Evolutionary conservation across 768 basidiomycete species (phyloP).

Genomic region (Strobilomyces echinocephalus): DNA sequence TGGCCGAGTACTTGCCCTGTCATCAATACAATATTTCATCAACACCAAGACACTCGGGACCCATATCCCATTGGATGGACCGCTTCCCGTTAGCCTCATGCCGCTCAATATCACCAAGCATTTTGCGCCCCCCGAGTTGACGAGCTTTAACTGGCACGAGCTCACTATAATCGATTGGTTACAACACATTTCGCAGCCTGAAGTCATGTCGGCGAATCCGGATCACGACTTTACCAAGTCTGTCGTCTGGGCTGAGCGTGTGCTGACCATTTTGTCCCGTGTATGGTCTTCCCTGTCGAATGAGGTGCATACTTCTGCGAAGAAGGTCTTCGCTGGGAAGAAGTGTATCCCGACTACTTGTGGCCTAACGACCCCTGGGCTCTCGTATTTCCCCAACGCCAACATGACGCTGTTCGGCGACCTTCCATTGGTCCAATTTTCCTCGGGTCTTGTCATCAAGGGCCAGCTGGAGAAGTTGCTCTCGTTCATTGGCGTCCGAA

Average conservation of each 20-base stretch:
- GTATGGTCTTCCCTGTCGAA: constrained; percentile 60
- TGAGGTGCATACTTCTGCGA: constrained; percentile 4
- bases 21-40: constrained; percentile 64
- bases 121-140: constrained; percentile 49
- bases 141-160: constrained; percentile 72
- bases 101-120: constrained; percentile 32
- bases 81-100: constrained; percentile 10
- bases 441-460: constrained; percentile 60
- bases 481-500: constrained; percentile 18
- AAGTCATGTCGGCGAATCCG: constrained; percentile 28
- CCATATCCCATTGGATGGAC: constrained; percentile 38
- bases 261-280: constrained; percentile 59
- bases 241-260: constrained; percentile 27
- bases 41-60: constrained; percentile 53
- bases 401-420: constrained; percentile 70
- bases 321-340: constrained; percentile 14
- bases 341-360: not conserved
- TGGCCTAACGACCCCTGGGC: not conserved
- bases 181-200: constrained; percentile 50
- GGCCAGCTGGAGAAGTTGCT: constrained; percentile 69
- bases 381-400: constrained; percentile 71
- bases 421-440: constrained; percentile 70
- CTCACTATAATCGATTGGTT: constrained; percentile 76
- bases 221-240: not conserved
- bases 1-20: constrained; percentile 63